Conservation (phyloP, 2,329 filamentous ascomycete genomes). For the Aureobasidium sp. region DNA sequence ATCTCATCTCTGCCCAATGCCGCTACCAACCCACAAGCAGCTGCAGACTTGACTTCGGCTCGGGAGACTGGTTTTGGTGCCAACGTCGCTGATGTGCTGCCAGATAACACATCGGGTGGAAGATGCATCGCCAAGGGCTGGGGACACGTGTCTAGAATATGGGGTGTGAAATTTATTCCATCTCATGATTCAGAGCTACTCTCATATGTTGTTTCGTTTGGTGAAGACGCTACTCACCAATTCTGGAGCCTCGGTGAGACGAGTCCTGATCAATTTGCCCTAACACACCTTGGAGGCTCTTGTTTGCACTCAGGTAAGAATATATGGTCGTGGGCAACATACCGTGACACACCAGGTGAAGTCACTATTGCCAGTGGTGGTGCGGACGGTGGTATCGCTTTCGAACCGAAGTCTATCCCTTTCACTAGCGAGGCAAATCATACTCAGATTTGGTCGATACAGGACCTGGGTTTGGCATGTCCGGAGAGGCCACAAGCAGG, state of each 20-base stretch:
- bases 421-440: neutral
- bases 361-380: constrained; percentile 57
- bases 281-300: constrained; percentile 49
- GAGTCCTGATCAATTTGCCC: constrained; percentile 17
- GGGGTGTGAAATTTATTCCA: constrained; percentile 64
- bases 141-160: constrained; percentile 85
- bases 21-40: constrained; percentile 21
- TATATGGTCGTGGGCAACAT: constrained; percentile 63
- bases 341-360: neutral
- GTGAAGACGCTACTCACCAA: constrained; percentile 73
- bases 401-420: constrained; percentile 8
- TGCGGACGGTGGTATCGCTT: constrained; percentile 62
- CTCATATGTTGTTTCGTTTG: constrained; percentile 62
- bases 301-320: constrained; percentile 77
- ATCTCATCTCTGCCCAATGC: constrained; percentile 47
- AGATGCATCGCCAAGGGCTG: constrained; percentile 61
- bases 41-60: constrained; percentile 19
- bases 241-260: constrained; percentile 42
- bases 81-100: constrained; percentile 5
- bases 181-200: neutral
- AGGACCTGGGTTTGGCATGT: neutral
- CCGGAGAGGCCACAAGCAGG: constrained; percentile 15
- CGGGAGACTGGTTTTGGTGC: constrained; percentile 38
- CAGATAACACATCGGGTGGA: constrained; percentile 24
- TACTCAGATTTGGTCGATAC: constrained; percentile 7